Conservation (phyloP, 179 eudicot genomes). For the Beta macrorhiza region DNA sequence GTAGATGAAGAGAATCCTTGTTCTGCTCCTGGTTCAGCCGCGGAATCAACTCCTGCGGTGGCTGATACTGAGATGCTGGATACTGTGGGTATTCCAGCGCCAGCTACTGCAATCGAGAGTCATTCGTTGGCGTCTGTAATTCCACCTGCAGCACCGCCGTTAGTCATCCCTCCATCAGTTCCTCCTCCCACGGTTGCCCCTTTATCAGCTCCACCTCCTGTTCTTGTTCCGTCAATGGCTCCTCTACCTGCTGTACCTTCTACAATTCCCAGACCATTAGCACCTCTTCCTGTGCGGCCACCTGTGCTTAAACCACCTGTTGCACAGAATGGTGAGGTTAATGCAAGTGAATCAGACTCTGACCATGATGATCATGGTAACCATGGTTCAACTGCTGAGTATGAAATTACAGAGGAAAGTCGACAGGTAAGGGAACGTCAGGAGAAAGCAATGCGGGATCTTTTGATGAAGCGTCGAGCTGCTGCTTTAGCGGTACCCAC, state of each 20-base stretch:
- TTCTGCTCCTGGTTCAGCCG: slow-evolving; percentile 36
- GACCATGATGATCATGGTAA: slow-evolving; percentile 50
- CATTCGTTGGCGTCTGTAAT: slow-evolving; percentile 21
- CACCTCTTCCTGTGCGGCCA: slow-evolving; percentile 63
- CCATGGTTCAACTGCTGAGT: slow-evolving; percentile 44
- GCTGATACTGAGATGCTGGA: slow-evolving; percentile 37
- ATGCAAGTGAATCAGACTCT: slow-evolving; percentile 55
- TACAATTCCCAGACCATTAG: slow-evolving; percentile 50
- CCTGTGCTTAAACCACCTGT: slow-evolving; percentile 52
- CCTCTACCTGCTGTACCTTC: slow-evolving; percentile 45
- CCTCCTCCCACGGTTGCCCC: slow-evolving; percentile 23
- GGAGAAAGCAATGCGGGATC: slow-evolving; percentile 75
- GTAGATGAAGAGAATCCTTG: slow-evolving; percentile 51
- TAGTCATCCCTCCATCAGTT: slow-evolving; percentile 25
- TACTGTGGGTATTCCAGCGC: slow-evolving; percentile 26
- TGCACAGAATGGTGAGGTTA: slow-evolving; percentile 56
- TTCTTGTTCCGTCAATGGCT: slow-evolving; percentile 43
- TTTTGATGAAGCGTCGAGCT: slow-evolving; percentile 80
- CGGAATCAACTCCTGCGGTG: slow-evolving; percentile 33
- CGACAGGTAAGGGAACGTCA: slow-evolving; percentile 62
- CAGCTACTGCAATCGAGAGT: slow-evolving; percentile 23
- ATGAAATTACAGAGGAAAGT: slow-evolving; percentile 89
- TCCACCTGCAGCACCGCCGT: slow-evolving; percentile 28
- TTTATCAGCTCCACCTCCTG: slow-evolving; percentile 32
- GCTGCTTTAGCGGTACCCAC: slow-evolving; percentile 95